Conservation (phyloP, 1,139 yeast species). For the Arxiozyma telluris region DNA sequence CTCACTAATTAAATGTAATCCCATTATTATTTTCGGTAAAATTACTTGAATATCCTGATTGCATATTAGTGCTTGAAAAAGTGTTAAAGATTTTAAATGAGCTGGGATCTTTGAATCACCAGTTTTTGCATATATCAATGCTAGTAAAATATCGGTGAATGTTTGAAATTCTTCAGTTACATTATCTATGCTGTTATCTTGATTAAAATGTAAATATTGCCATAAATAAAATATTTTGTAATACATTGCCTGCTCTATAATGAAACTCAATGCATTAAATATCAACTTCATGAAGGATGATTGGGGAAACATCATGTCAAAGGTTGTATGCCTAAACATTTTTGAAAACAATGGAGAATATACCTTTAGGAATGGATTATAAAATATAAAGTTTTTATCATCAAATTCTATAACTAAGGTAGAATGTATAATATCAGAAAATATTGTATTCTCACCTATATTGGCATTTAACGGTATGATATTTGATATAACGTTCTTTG, state of each 20-base stretch:
- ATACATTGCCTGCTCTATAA: conserved; percentile 3
- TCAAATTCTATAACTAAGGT: background rate
- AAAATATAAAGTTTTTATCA: conserved; percentile 36
- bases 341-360: conserved; percentile 34
- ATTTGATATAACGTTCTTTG: background rate
- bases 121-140: background rate
- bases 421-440: background rate
- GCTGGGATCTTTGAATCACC: background rate
- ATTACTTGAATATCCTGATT: conserved; percentile 15
- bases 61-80: background rate
- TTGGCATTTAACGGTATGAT: background rate
- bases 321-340: background rate
- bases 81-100: background rate
- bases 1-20: conserved; percentile 70
- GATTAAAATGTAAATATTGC: conserved; percentile 11
- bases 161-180: conserved; percentile 5
- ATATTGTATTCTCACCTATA: background rate
- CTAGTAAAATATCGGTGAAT: conserved; percentile 19
- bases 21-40: conserved; percentile 55
- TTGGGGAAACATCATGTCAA: background rate
- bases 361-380: conserved; percentile 59
- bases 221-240: conserved; percentile 15
- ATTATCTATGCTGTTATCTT: background rate
- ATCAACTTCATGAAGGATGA: background rate
- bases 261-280: background rate